phyloP scores from a whole-genome alignment of 495 filamentous ascomycete species.

The Stereocaulon alpinum region DNA sequence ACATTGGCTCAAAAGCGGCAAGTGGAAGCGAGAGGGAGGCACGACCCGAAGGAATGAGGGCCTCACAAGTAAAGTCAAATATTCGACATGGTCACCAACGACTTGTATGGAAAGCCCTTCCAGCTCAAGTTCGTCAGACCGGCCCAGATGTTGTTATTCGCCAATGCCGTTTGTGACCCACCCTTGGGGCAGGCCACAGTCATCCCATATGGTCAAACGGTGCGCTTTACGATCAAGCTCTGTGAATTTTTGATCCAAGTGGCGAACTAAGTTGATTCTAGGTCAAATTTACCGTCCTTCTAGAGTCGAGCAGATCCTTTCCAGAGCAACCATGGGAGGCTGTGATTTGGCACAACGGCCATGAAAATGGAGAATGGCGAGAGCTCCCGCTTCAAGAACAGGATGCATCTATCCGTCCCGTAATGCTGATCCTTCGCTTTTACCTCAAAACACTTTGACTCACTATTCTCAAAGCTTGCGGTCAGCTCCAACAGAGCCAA shows the following conservation, averaged over 20 bases:
- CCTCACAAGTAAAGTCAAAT: no score
- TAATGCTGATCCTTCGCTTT: slow-evolving; percentile 25
- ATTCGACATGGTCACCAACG: slow-evolving; percentile 16
- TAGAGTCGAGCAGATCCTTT: slow-evolving; percentile 52
- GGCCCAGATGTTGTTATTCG: slow-evolving; percentile 41
- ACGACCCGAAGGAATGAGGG: background rate
- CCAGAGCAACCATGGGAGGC: slow-evolving; percentile 56
- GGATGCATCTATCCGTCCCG: slow-evolving; percentile 25
- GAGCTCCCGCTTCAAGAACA: slow-evolving; percentile 29
- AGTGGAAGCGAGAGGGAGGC: background rate
- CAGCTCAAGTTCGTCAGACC: slow-evolving; percentile 31
- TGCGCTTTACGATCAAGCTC: slow-evolving; percentile 12
- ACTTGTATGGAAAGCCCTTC: slow-evolving; percentile 20
- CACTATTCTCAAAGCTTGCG: slow-evolving; percentile 29
- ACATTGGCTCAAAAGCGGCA: background rate
- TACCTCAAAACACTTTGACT: slow-evolving; percentile 31
- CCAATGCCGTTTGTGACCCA: slow-evolving; percentile 48
- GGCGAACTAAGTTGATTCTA: slow-evolving; percentile 18
- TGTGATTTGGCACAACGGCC: slow-evolving; percentile 64
- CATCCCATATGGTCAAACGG: slow-evolving; percentile 31
- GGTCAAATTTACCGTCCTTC: slow-evolving; percentile 56
- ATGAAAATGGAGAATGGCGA: slow-evolving; percentile 29
- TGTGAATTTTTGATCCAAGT: background rate
- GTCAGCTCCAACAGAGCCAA: slow-evolving; percentile 11
- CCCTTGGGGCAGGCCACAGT: slow-evolving; percentile 60